These are phyloP conservation scores for Zygoascus ofunaensis DNA, from an alignment of 805 yeast species.

Conservation along the genomic window DNA sequence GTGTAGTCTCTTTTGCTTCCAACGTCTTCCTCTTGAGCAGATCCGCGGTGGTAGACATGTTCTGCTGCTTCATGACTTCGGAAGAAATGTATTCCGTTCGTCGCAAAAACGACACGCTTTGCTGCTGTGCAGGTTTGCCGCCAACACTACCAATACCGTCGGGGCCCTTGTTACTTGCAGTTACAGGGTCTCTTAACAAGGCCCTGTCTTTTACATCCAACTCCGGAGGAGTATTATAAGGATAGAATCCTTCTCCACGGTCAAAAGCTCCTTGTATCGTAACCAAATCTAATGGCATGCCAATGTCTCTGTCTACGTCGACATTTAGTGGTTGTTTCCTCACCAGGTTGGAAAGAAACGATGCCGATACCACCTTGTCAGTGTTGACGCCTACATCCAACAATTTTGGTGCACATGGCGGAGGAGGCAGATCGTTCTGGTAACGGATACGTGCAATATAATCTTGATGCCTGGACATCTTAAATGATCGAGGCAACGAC, in stretches of 20 bases:
- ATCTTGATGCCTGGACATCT: constrained; percentile 29
- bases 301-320: constrained; percentile 42
- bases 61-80: constrained; percentile 33
- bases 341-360: constrained; percentile 59
- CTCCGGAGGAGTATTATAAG: constrained; percentile 30
- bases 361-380: constrained; percentile 41
- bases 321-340: constrained; percentile 63
- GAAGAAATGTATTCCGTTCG: constrained; percentile 89
- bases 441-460: constrained; percentile 67
- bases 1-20: constrained; percentile 18
- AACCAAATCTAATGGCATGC: constrained; percentile 69
- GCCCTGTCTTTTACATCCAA: constrained; percentile 73
- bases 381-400: constrained; percentile 43
- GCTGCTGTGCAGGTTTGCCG: constrained; percentile 16
- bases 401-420: constrained; percentile 83
- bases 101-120: constrained; percentile 67
- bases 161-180: constrained; percentile 26
- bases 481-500: background rate
- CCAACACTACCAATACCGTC: constrained; percentile 14
- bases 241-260: constrained; percentile 40
- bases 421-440: constrained; percentile 83
- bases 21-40: constrained; percentile 4
- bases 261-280: constrained; percentile 61
- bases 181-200: constrained; percentile 69
- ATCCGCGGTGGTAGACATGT: constrained; percentile 14